Evolutionary conservation across 2,329 filamentous ascomycete genomes (phyloP).

Genomic region (Penicillium sp.): DNA sequence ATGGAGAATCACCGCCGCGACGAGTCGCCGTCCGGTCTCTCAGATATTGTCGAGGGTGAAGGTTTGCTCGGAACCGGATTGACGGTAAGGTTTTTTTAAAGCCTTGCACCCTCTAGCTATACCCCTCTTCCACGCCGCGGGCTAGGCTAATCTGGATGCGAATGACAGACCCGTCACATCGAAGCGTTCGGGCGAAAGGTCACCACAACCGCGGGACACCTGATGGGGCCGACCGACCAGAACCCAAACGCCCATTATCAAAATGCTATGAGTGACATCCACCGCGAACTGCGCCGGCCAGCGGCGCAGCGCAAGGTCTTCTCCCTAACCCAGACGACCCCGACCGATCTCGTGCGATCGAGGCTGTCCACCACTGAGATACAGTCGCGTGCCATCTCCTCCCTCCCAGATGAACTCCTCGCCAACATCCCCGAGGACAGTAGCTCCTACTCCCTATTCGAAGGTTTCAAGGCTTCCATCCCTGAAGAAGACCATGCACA

Average conservation of each 20-base stretch:
- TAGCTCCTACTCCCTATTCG: conserved; percentile 88
- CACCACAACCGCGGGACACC: conserved; percentile 84
- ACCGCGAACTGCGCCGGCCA: conserved; percentile 82
- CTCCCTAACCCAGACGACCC: conserved; percentile 83
- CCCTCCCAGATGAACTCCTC: conserved; percentile 86
- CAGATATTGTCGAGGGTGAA: conserved; percentile 44
- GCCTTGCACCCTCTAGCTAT: not conserved
- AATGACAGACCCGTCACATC: conserved; percentile 71
- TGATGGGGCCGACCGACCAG: conserved; percentile 69
- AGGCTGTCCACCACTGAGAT: conserved; percentile 90
- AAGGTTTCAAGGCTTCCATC: conserved; percentile 90
- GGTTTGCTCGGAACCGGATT: conserved; percentile 49
- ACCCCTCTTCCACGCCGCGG: conserved; percentile 8
- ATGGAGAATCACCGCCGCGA: conserved; percentile 49
- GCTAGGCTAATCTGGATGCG: conserved; percentile 12
- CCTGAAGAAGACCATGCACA: conserved; percentile 66
- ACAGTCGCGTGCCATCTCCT: conserved; percentile 85
- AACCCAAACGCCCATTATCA: conserved; percentile 69
- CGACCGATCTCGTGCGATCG: conserved; percentile 89
- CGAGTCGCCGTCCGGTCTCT: conserved; percentile 46
- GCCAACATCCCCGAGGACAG: conserved; percentile 82
- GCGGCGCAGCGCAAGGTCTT: conserved; percentile 86
- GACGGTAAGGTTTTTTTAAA: conserved; percentile 39
- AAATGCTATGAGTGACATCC: conserved; percentile 81
- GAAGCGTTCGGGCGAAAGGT: conserved; percentile 95